phyloP scores from a whole-genome alignment of 208 protist species.

The Herpetomonas muscarum region DNA sequence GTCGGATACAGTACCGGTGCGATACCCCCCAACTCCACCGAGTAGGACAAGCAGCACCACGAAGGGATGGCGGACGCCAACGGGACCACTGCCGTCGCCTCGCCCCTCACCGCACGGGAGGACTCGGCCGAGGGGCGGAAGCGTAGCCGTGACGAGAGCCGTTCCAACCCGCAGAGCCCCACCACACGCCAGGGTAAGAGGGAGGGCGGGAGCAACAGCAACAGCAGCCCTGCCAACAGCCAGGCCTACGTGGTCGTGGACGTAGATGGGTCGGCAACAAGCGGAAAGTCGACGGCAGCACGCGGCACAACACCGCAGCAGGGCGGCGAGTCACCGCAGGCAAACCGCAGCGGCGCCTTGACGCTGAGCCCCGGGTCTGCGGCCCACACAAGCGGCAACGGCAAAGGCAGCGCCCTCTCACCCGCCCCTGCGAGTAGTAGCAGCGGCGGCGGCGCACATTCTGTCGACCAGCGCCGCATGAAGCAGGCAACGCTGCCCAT shows the following conservation, averaged over 20 bases:
- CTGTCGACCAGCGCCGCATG: slow-evolving; percentile 23
- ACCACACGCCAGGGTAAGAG: background rate
- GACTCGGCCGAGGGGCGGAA: background rate
- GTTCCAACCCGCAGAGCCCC: background rate
- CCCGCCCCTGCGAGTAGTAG: background rate
- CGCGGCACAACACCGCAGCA: too few species aligned
- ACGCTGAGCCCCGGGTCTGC: background rate
- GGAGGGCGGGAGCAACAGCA: background rate
- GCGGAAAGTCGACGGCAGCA: too few species aligned
- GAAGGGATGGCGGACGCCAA: background rate
- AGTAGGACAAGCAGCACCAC: too few species aligned
- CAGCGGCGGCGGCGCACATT: slow-evolving; percentile 1
- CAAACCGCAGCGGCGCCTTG: background rate
- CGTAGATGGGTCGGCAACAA: too few species aligned
- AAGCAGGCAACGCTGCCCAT: slow-evolving; percentile 60
- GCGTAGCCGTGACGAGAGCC: background rate
- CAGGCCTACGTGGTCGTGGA: background rate
- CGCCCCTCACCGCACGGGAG: too few species aligned
- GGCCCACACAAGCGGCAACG: background rate
- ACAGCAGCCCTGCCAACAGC: background rate
- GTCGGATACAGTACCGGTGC: too few species aligned
- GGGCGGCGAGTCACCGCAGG: background rate
- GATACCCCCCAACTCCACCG: too few species aligned
- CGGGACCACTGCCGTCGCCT: background rate
- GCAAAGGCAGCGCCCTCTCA: background rate